Percentiles rank a stretch among this genome's conserved stretches.
phyloP scores from a whole-genome alignment of 345 rosid genomes.

The Citrus glauca region DNA sequence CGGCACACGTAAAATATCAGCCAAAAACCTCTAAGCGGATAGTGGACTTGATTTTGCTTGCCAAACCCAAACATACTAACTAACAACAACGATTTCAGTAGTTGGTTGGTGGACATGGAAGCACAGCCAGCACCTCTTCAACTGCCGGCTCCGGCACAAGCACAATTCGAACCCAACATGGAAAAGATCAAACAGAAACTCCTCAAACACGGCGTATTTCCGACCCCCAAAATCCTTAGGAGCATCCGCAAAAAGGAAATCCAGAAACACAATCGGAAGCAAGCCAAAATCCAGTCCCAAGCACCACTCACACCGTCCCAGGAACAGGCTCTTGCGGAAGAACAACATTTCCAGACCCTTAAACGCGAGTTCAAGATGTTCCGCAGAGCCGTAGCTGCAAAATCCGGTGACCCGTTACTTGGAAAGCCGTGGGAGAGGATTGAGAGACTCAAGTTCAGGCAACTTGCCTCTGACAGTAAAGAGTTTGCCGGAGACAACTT shows the following conservation, averaged over 20 bases:
- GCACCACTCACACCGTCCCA: slow-evolving; percentile 45
- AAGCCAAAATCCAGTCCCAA: slow-evolving; percentile 31
- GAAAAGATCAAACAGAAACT: slow-evolving; percentile 57
- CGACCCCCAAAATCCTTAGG: slow-evolving; percentile 69
- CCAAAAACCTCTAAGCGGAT: too few relatives aligned
- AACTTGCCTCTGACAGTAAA: slow-evolving; percentile 43
- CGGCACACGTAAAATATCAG: not conserved
- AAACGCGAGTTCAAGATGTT: slow-evolving; percentile 66
- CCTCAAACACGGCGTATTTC: slow-evolving; percentile 51
- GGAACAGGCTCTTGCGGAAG: slow-evolving; percentile 41
- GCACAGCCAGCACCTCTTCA: slow-evolving; percentile 37
- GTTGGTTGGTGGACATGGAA: slow-evolving; percentile 36
- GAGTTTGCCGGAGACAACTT: slow-evolving; percentile 40
- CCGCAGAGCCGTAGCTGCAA: slow-evolving; percentile 33
- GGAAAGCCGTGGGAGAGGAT: slow-evolving; percentile 94
- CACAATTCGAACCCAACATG: slow-evolving; percentile 52
- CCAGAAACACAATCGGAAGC: slow-evolving; percentile 73
- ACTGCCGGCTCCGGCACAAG: slow-evolving; percentile 7
- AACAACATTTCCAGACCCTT: slow-evolving; percentile 43
- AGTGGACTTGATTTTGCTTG: not conserved
- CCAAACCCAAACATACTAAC: not conserved
- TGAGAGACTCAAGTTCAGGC: slow-evolving; percentile 53
- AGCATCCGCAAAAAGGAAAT: slow-evolving; percentile 71
- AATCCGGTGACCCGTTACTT: slow-evolving; percentile 26
- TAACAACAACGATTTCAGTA: not conserved